phyloP scores from a whole-genome alignment of 2,329 filamentous ascomycete genomes.

The Verticillium isaacii region DNA sequence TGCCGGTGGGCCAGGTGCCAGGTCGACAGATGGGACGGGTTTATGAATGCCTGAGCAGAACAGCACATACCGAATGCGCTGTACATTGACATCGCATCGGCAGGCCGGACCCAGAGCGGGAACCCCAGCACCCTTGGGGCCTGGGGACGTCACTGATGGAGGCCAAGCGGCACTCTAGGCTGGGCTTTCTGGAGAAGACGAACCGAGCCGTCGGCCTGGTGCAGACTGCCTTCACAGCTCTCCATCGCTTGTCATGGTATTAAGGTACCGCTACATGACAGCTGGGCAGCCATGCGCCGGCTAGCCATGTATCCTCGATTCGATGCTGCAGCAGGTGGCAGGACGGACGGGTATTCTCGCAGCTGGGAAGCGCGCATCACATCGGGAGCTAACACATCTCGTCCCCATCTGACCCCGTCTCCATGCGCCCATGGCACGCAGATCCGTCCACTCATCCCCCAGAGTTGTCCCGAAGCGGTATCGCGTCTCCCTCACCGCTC shows the following conservation, averaged over 20 bases:
- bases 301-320: constrained; percentile 17
- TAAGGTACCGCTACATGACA: constrained; percentile 27
- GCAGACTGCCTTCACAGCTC: neutral
- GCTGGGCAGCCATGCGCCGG: constrained; percentile 32
- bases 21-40: neutral
- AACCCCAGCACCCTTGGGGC: neutral
- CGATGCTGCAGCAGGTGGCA: neutral
- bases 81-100: neutral
- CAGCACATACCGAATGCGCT: neutral
- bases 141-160: neutral
- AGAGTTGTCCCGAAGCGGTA: constrained; percentile 12
- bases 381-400: neutral
- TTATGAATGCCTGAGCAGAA: neutral
- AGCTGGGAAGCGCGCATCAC: constrained; percentile 1
- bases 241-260: neutral
- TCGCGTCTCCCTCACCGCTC: constrained; percentile 17
- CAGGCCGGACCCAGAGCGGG: neutral
- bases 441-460: constrained; percentile 8
- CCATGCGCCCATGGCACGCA: constrained; percentile 13
- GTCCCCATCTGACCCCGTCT: constrained; percentile 4
- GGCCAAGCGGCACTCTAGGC: neutral
- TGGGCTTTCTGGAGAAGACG: neutral
- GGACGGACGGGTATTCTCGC: constrained; percentile 1
- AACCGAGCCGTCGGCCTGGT: neutral
- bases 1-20: neutral